phyloP scores from a whole-genome alignment of 352 stramenopile species.

The Phytopythium boreale region DNA sequence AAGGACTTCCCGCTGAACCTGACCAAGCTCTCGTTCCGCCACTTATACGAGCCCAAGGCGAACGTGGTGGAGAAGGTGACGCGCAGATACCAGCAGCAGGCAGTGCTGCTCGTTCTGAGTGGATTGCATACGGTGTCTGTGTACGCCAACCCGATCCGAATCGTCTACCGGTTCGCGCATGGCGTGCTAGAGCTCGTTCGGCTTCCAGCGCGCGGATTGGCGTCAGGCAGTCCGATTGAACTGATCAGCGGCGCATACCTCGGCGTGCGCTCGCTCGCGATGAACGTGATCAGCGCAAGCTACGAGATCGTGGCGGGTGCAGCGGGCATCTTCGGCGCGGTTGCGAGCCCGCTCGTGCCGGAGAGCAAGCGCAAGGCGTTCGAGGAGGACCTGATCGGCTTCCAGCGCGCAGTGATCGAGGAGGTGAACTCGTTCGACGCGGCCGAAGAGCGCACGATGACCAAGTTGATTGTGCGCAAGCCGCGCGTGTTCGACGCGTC shows the following conservation, averaged over 20 bases:
- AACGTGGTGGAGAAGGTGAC: constrained; percentile 77
- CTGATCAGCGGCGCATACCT: constrained; percentile 82
- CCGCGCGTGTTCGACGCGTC: constrained; percentile 76
- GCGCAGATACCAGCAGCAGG: constrained; percentile 81
- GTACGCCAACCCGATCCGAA: constrained; percentile 87
- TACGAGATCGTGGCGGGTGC: constrained; percentile 86
- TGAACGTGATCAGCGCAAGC: constrained; percentile 88
- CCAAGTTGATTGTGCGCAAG: constrained; percentile 82
- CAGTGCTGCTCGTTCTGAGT: constrained; percentile 80
- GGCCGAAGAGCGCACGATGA: constrained; percentile 85
- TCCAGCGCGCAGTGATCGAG: constrained; percentile 85
- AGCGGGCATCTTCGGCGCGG: constrained; percentile 69
- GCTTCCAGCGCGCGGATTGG: constrained; percentile 70
- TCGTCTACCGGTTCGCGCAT: constrained; percentile 83
- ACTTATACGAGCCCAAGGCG: constrained; percentile 78
- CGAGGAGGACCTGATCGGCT: constrained; percentile 80
- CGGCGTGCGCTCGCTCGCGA: constrained; percentile 78
- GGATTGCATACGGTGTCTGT: constrained; percentile 84
- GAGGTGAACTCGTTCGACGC: constrained; percentile 87
- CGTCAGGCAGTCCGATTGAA: constrained; percentile 80
- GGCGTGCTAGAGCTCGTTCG: constrained; percentile 80
- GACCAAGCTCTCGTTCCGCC: constrained; percentile 75
- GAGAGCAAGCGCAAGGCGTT: constrained; percentile 75
- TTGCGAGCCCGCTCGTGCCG: constrained; percentile 66
- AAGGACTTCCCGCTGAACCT: constrained; percentile 87